phyloP scores from a whole-genome alignment of 2,329 filamentous ascomycete genomes.

The Tolypocladium tundrense region DNA sequence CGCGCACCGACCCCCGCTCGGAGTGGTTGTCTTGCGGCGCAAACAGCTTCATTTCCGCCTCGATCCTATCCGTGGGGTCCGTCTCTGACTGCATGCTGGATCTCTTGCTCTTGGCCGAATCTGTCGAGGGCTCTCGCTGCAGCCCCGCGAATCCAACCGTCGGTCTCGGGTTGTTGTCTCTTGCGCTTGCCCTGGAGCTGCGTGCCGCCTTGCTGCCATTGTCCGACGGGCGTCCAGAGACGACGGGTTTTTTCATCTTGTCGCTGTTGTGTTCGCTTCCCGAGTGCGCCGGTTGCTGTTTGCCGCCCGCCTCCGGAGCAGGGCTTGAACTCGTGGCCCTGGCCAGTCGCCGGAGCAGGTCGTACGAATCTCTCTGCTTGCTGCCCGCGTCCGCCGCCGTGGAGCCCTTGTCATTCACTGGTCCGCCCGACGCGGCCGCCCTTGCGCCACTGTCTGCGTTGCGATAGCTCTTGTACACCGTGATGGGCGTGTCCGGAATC shows the following conservation, averaged over 20 bases:
- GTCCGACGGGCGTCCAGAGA: conserved; percentile 9
- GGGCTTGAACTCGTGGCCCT: conserved; percentile 37
- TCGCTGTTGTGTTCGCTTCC: conserved; percentile 4
- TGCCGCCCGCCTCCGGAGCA: conserved; percentile 16
- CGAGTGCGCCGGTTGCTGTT: conserved; percentile 7
- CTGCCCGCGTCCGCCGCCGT: neutral
- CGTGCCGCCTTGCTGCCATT: conserved; percentile 6
- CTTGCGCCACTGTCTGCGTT: neutral
- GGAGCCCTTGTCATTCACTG: neutral
- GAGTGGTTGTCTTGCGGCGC: conserved; percentile 44
- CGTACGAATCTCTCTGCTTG: conserved; percentile 29
- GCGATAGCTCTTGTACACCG: conserved; percentile 22
- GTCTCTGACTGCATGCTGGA: conserved; percentile 39
- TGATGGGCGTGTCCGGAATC: conserved; percentile 29
- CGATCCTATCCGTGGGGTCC: conserved; percentile 46
- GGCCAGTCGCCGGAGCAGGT: conserved; percentile 38
- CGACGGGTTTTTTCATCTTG: conserved; percentile 4
- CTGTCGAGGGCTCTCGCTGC: conserved; percentile 30
- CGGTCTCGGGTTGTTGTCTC: conserved; percentile 19
- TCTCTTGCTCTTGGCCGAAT: conserved; percentile 37
- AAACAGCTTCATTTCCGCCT: conserved; percentile 46
- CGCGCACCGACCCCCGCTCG: conserved; percentile 42
- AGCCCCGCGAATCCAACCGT: conserved; percentile 38
- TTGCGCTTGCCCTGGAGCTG: conserved; percentile 8
- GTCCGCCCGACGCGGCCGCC: neutral